These are phyloP conservation scores for Nicotiana tabacum DNA, from an alignment of 257 asterid genomes.

Conservation along the genomic window DNA sequence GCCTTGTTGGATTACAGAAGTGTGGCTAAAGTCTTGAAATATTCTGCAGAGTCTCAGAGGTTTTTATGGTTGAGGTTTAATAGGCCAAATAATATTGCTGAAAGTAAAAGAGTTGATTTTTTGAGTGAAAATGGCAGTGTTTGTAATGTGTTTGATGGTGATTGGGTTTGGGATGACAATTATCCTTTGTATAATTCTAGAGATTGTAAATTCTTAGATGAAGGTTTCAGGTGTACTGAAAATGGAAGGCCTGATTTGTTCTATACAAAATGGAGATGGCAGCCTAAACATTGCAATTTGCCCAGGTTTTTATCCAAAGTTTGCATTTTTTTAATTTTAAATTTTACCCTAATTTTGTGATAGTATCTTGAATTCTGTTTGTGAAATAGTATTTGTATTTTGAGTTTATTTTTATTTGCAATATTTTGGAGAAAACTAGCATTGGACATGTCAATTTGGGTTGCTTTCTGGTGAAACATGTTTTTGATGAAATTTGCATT, in stretches of 20 bases:
- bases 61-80: slow-evolving; percentile 51
- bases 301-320: slow-evolving; percentile 50
- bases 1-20: slow-evolving; percentile 57
- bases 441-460: background rate
- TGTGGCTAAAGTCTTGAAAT: slow-evolving; percentile 44
- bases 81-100: slow-evolving; percentile 15
- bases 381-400: background rate
- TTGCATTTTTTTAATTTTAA: slow-evolving; percentile 10
- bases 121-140: slow-evolving; percentile 46
- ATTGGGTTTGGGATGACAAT: slow-evolving; percentile 95
- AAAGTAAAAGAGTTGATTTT: slow-evolving; percentile 45
- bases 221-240: slow-evolving; percentile 79
- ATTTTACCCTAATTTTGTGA: background rate
- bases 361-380: background rate
- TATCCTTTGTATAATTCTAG: slow-evolving; percentile 77
- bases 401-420: background rate
- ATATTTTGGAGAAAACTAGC: background rate
- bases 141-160: slow-evolving; percentile 89
- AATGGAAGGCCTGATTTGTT: slow-evolving; percentile 93
- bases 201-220: slow-evolving; percentile 79
- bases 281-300: slow-evolving; percentile 81
- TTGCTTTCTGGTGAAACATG: background rate
- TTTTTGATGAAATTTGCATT: background rate
- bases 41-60: slow-evolving; percentile 50
- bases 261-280: slow-evolving; percentile 98